Base-by-base conservation (phyloP, 2,329 filamentous ascomycete genomes). In the Fusarium sublunatum region DNA sequence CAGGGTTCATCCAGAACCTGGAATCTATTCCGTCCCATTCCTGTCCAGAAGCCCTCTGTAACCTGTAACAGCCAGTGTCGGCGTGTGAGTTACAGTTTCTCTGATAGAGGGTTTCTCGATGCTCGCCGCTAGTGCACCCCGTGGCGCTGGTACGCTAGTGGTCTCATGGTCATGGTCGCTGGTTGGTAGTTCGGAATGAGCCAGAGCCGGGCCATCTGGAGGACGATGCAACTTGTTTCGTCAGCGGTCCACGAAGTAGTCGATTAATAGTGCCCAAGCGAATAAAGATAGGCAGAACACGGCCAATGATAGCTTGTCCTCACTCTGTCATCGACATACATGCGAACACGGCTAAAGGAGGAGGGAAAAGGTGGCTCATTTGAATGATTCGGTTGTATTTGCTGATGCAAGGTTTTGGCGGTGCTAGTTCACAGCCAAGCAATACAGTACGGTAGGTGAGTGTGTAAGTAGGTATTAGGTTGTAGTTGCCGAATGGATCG, bases 81-180 rank as follows among this genome's bases (percentile, higher is more conserved):
- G 41, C 41, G 36, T 47, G 42, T 42, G 42, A 35, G 24, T 58
- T 34, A 34, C 31, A 34, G 12, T 12, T 19, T 19, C 19, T 19
- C 19, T 7, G 31, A 34, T 41, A 41, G 36, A 62, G 43, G 46
- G 34, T 57, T 58, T 47, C 38, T 55, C 42, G 48, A 52, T 52
- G 50, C 47, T 67, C 59, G 52, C 26, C 36, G 48, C 55, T 56
- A 64, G 58, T 40, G 48, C 50, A 66, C 67, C 52, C 64, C 66
- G 52, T 68, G 66, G 66, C 61, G 61, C 53, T 65, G 67, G 61
- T 56, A 69, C 64, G 61, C 60, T 67, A 67, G 61, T 39, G 51
- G 64, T 67, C 57, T 65, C 61, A 59, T 48, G 53, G 58, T 65
- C 61, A 59, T 48, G 53, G 58, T 42, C 38, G 35, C 51, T 63